A percentile compares a stretch with the other conserved stretches of the same genome.
These are phyloP conservation scores for Psidium guajava DNA, from an alignment of 345 rosid genomes.

Conservation along the genomic window DNA sequence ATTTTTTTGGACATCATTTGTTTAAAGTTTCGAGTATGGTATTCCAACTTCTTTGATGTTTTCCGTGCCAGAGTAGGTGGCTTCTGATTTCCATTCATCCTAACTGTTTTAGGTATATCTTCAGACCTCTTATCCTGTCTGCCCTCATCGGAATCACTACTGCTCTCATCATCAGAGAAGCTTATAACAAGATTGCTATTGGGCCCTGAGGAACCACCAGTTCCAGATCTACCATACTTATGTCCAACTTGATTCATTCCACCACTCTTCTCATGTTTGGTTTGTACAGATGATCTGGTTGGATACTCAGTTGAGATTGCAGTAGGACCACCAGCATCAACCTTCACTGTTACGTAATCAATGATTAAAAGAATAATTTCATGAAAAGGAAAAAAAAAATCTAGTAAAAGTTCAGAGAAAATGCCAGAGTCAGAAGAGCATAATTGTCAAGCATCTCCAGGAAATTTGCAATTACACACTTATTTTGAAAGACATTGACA, in stretches of 20 bases:
- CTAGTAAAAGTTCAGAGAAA: not conserved
- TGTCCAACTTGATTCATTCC: slow-evolving; percentile 30
- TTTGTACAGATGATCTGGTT: not conserved
- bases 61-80: slow-evolving; percentile 14
- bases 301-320: not conserved
- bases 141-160: slow-evolving; percentile 56
- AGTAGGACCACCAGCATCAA: not conserved
- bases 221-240: slow-evolving; percentile 26
- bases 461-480: not conserved
- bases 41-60: slow-evolving; percentile 20
- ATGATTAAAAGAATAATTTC: not conserved
- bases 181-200: slow-evolving; percentile 69
- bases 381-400: not conserved
- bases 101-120: slow-evolving; percentile 16
- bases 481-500: not conserved
- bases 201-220: slow-evolving; percentile 18
- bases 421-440: not conserved
- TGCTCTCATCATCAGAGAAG: slow-evolving; percentile 84
- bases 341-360: not conserved
- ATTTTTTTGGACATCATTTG: slow-evolving; percentile 30
- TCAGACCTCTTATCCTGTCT: slow-evolving; percentile 9
- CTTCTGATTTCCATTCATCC: slow-evolving; percentile 15
- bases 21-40: slow-evolving; percentile 16
- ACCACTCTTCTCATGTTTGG: slow-evolving; percentile 10
- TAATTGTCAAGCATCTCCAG: not conserved